A percentile compares a stretch with the other conserved stretches of the same genome.
phyloP scores from a whole-genome alignment of 306 rosid species.

The Castanea sativa region DNA sequence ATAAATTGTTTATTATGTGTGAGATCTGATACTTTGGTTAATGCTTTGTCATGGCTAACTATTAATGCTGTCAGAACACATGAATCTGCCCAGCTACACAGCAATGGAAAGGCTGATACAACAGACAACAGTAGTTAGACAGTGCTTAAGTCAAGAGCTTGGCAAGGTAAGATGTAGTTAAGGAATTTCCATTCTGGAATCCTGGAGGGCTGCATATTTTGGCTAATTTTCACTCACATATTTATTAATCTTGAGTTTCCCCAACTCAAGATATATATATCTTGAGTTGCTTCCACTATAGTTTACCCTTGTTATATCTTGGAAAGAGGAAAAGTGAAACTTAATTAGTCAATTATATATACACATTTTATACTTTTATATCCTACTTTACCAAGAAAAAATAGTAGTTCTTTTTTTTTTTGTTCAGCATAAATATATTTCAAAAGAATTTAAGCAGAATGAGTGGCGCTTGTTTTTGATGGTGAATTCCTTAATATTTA shows the following conservation, averaged over 20 bases:
- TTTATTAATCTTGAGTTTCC: background rate
- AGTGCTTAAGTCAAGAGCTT: slow-evolving; percentile 60
- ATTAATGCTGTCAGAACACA: slow-evolving; percentile 57
- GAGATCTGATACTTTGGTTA: background rate
- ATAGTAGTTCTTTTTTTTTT: no score
- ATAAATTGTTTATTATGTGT: background rate
- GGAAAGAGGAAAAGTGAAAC: background rate
- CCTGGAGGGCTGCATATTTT: slow-evolving; percentile 5
- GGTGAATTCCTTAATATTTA: background rate
- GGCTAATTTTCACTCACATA: slow-evolving; percentile 7
- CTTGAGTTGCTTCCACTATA: background rate
- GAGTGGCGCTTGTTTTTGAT: background rate
- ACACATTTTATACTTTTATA: background rate
- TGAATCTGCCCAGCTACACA: slow-evolving; percentile 67
- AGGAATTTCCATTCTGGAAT: slow-evolving; percentile 1
- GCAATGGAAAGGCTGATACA: slow-evolving; percentile 87
- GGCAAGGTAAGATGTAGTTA: slow-evolving; percentile 55
- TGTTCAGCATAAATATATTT: no score
- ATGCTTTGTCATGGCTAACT: slow-evolving; percentile 23
- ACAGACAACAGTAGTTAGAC: slow-evolving; percentile 76
- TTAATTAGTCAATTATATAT: background rate
- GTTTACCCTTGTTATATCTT: background rate
- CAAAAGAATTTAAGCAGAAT: background rate
- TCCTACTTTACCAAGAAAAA: background rate
- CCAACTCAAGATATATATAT: no score